Evolutionary conservation across 2,329 filamentous ascomycete species (phyloP).

Genomic region (Ilyonectria sp.): DNA sequence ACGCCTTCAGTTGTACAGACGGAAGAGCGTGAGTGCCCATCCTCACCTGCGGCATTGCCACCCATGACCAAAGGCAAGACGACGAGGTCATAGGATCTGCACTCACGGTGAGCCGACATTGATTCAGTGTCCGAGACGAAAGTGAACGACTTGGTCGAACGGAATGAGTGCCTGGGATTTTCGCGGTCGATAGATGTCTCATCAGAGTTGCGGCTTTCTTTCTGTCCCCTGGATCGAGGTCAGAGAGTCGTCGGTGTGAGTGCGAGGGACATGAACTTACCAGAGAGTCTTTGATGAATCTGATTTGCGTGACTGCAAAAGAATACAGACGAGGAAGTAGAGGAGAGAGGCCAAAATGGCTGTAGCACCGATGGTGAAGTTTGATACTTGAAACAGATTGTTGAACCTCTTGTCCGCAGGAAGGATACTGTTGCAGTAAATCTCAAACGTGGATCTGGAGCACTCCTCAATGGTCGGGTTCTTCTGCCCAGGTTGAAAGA

Average conservation of each 20-base stretch:
- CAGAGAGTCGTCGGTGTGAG: background rate
- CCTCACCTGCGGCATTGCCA: conserved; percentile 15
- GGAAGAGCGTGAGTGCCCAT: conserved; percentile 22
- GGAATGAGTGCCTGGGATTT: conserved; percentile 21
- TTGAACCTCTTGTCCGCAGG: conserved; percentile 7
- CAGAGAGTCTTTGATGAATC: background rate
- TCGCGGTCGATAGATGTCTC: background rate
- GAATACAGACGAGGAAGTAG: conserved; percentile 17
- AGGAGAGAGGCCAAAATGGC: conserved; percentile 15
- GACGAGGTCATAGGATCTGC: conserved; percentile 26
- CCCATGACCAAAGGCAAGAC: conserved; percentile 27
- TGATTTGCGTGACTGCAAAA: background rate
- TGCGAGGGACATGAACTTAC: background rate
- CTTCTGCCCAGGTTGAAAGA: conserved; percentile 26
- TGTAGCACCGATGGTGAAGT: conserved; percentile 10
- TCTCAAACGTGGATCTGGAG: conserved; percentile 9
- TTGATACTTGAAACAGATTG: conserved; percentile 14
- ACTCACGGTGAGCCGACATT: conserved; percentile 5
- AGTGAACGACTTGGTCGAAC: conserved; percentile 22
- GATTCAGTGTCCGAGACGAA: conserved; percentile 19
- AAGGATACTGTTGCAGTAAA: conserved; percentile 29
- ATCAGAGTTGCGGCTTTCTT: conserved; percentile 10
- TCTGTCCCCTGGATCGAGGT: background rate
- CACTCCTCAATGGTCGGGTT: conserved; percentile 20
- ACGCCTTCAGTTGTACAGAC: conserved; percentile 14